Conservation (phyloP, 2,329 filamentous ascomycete genomes). For the Penicillium brevicompactum region DNA sequence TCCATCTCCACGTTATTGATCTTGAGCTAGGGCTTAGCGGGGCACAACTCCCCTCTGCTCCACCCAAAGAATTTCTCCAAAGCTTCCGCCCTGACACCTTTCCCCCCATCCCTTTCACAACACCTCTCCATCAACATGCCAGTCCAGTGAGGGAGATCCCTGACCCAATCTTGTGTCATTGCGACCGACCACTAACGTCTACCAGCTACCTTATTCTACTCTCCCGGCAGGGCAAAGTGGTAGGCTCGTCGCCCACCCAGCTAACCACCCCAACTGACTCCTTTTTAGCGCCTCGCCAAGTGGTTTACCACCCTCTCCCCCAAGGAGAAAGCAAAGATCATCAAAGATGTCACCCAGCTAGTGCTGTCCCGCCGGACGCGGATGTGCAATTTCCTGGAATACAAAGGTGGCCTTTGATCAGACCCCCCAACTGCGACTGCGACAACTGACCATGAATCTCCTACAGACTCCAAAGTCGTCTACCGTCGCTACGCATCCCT, state of each 20-base stretch:
- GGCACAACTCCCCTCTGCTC: constrained; percentile 26
- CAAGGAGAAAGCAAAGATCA: constrained; percentile 99
- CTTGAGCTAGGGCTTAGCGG: constrained; percentile 25
- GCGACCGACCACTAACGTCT: constrained; percentile 19
- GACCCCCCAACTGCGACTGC: no score
- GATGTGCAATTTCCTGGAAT: constrained; percentile 99
- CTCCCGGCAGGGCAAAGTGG: constrained; percentile 98
- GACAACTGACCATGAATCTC: background rate
- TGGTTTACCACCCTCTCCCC: constrained; percentile 99
- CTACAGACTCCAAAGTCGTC: constrained; percentile 90
- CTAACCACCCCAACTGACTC: constrained; percentile 29
- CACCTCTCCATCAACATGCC: constrained; percentile 31
- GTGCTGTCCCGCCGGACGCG: constrained; percentile 93
- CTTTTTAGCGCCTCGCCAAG: constrained; percentile 84
- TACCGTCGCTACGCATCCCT: constrained; percentile 98
- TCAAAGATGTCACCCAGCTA: constrained; percentile 98
- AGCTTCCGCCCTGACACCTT: constrained; percentile 25
- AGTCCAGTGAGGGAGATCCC: constrained; percentile 36
- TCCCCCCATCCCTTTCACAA: constrained; percentile 19
- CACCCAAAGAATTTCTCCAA: constrained; percentile 30
- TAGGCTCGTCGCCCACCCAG: constrained; percentile 59
- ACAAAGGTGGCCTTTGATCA: constrained; percentile 71
- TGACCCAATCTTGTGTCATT: background rate
- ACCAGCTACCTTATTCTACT: constrained; percentile 90
- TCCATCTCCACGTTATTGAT: constrained; percentile 4